Evolutionary conservation across 1,139 yeast species (phyloP).

Genomic region (Diutina catenulata): DNA sequence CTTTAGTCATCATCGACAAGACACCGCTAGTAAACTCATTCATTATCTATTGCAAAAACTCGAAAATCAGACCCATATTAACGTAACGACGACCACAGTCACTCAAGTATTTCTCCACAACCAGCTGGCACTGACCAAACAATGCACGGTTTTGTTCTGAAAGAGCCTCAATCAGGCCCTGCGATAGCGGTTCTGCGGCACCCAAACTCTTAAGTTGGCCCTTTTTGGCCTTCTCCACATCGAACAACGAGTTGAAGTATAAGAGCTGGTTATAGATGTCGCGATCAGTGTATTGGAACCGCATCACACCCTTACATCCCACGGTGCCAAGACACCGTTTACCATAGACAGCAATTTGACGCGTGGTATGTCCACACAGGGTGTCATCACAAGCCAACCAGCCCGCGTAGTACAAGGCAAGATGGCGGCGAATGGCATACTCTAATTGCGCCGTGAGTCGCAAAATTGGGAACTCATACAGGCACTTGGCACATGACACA

Average conservation of each 20-base stretch:
- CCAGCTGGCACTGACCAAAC: slow-evolving; percentile 45
- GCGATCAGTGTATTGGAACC: slow-evolving; percentile 65
- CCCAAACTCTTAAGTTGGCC: slow-evolving; percentile 35
- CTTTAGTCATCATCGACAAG: too few species aligned
- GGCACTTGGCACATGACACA: slow-evolving; percentile 56
- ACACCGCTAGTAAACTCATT: too few species aligned
- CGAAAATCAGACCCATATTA: slow-evolving; percentile 74
- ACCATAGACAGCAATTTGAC: slow-evolving; percentile 87
- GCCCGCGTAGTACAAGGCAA: slow-evolving; percentile 72
- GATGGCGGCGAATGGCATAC: slow-evolving; percentile 51
- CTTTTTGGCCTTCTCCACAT: slow-evolving; percentile 65
- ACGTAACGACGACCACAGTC: slow-evolving; percentile 90
- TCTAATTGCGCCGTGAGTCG: slow-evolving; percentile 67
- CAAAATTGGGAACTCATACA: slow-evolving; percentile 35
- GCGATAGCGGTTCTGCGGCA: slow-evolving; percentile 24
- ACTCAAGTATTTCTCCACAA: slow-evolving; percentile 61
- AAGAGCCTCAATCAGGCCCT: slow-evolving; percentile 56
- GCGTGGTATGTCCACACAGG: slow-evolving; percentile 69
- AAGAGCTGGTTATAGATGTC: slow-evolving; percentile 78
- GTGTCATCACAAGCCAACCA: slow-evolving; percentile 79
- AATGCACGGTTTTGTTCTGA: slow-evolving; percentile 69
- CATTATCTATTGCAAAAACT: slow-evolving; percentile 41
- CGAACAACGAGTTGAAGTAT: slow-evolving; percentile 70
- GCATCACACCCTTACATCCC: slow-evolving; percentile 80
- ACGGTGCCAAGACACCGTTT: slow-evolving; percentile 63